These are phyloP conservation scores for Coemansia sp. DNA, from an alignment of 192 early-diverging fungal species.

Conservation along the genomic window DNA sequence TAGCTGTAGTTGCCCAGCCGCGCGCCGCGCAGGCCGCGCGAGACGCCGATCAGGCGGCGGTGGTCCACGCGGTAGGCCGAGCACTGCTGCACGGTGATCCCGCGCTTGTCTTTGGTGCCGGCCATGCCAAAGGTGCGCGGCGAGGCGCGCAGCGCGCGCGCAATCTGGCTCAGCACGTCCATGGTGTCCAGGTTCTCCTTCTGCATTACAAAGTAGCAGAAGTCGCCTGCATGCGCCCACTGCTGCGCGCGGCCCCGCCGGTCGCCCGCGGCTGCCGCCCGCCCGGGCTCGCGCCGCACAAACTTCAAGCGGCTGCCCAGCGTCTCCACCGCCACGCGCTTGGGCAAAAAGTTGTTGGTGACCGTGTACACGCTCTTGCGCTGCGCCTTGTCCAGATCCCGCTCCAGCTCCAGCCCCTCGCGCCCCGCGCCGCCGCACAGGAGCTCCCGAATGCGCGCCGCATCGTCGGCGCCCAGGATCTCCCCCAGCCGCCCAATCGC, in stretches of 20 bases:
- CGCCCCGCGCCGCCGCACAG: conserved; percentile 7
- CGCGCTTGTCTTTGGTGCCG: conserved; percentile 93
- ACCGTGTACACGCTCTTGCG: conserved; percentile 40
- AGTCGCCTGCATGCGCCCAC: conserved; percentile 68
- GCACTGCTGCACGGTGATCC: conserved; percentile 79
- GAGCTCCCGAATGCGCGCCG: conserved; percentile 18
- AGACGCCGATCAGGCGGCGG: conserved; percentile 14
- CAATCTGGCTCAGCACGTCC: conserved; percentile 64
- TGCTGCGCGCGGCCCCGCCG: conserved; percentile 1
- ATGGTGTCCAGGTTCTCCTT: conserved; percentile 95
- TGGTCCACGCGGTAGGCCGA: conserved; percentile 61
- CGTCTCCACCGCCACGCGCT: conserved; percentile 33
- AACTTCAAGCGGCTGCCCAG: conserved; percentile 37
- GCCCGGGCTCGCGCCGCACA: conserved; percentile 4
- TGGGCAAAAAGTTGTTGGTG: conserved; percentile 49
- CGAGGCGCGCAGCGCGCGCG: conserved; percentile 5
- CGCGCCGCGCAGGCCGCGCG: conserved; percentile 13
- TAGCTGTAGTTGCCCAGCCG: conserved; percentile 77
- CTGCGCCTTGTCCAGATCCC: conserved; percentile 32
- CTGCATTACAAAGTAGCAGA: conserved; percentile 79
- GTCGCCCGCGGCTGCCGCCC: conserved; percentile 4
- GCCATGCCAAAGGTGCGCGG: conserved; percentile 71
- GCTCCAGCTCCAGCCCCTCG: conserved; percentile 19
- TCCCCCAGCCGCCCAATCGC: conserved; percentile 19
- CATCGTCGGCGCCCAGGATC: conserved; percentile 24